Evolutionary conservation across 805 yeast genomes (phyloP).

Genomic region (Yarrowia hollandica): DNA sequence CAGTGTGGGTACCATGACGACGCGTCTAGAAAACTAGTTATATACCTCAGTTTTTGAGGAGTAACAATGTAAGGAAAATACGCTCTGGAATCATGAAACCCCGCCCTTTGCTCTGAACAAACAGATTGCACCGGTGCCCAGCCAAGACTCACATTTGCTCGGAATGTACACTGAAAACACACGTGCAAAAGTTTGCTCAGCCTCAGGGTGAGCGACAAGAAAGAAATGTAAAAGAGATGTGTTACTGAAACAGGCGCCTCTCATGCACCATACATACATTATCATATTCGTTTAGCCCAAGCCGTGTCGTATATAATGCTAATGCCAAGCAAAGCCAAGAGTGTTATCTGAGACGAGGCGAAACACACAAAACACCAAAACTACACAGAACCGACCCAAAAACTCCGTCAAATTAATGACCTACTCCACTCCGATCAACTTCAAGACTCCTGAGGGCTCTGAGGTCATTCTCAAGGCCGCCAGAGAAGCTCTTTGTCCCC

Average conservation of each 20-base stretch:
- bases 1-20: constrained; percentile 9
- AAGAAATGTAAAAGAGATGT: constrained; percentile 19
- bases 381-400: not conserved
- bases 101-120: no score
- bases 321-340: constrained; percentile 14
- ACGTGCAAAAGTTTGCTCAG: constrained; percentile 17
- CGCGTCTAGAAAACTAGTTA: not conserved
- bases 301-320: constrained; percentile 21
- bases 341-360: not conserved
- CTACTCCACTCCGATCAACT: constrained; percentile 12
- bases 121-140: no score
- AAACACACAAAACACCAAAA: not conserved
- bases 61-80: no score
- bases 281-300: constrained; percentile 6
- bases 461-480: constrained; percentile 3
- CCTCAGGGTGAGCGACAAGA: not conserved
- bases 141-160: no score
- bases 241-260: not conserved
- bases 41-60: not conserved
- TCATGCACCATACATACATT: constrained; percentile 24
- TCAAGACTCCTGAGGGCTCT: constrained; percentile 9
- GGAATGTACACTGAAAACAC: not conserved
- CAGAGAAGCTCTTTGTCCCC: constrained; percentile 9
- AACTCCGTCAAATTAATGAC: not conserved
- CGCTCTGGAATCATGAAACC: no score